phyloP scores from a whole-genome alignment of 192 early-diverging fungal species.

The Entomortierella chlamydospora region DNA sequence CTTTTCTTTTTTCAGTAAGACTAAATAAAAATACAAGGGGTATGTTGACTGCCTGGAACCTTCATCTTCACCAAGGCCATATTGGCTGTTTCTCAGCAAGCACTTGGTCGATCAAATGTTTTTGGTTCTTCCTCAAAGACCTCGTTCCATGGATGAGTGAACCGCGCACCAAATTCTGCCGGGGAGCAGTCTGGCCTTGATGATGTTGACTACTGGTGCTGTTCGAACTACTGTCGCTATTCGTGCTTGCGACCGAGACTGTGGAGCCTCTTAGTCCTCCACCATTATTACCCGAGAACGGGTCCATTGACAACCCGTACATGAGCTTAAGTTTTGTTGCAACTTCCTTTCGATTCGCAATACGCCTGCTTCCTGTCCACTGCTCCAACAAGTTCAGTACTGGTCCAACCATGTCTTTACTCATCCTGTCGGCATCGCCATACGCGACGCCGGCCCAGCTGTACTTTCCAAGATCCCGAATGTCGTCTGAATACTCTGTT shows the following conservation, averaged over 20 bases:
- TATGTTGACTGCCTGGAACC: neutral
- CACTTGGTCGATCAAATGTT: conserved; percentile 36
- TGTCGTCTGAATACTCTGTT: conserved; percentile 15
- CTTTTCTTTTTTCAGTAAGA: neutral
- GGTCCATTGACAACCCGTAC: conserved; percentile 37
- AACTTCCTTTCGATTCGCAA: conserved; percentile 36
- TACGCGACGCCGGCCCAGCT: conserved; percentile 50
- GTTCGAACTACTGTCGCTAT: conserved; percentile 20
- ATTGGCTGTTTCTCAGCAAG: conserved; percentile 14
- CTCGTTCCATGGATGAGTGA: conserved; percentile 6
- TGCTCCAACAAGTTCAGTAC: conserved; percentile 29
- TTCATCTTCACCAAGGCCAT: conserved; percentile 9
- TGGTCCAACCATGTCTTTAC: conserved; percentile 43
- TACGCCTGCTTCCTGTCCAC: conserved; percentile 36
- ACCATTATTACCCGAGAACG: conserved; percentile 7
- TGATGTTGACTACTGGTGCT: conserved; percentile 9
- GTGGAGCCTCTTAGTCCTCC: conserved; percentile 7
- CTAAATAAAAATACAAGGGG: neutral
- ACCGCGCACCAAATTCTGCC: neutral
- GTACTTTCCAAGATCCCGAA: conserved; percentile 43
- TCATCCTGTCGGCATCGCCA: conserved; percentile 45
- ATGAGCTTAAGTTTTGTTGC: conserved; percentile 50
- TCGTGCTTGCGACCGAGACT: conserved; percentile 30
- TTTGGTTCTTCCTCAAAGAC: conserved; percentile 39
- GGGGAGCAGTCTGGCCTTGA: neutral